Conservation (phyloP, 2,329 filamentous ascomycete species). For the Cucurbitaria berberidis region DNA sequence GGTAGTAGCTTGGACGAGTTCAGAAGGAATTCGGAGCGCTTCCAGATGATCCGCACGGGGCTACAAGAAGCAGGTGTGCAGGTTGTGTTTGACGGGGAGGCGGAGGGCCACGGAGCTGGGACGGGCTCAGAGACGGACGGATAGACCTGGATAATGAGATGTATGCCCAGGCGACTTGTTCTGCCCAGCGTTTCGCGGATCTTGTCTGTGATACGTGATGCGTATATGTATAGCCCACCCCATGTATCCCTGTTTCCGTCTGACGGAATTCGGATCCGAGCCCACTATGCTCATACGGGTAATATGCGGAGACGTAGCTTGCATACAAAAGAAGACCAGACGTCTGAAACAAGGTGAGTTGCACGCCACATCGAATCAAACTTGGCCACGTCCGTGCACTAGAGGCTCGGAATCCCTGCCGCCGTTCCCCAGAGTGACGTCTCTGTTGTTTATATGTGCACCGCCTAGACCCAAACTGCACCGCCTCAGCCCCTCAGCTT, state of each 20-base stretch:
- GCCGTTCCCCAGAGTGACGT: constrained; percentile 17
- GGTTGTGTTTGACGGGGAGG: constrained; percentile 31
- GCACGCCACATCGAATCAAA: constrained; percentile 14
- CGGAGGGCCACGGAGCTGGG: not conserved
- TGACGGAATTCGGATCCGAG: constrained; percentile 1
- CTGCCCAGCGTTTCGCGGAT: constrained; percentile 3
- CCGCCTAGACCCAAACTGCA: constrained; percentile 11
- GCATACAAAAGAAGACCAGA: constrained; percentile 1
- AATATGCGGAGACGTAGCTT: not conserved
- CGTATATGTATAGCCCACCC: constrained; percentile 2
- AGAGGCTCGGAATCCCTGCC: constrained; percentile 11
- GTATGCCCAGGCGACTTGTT: constrained; percentile 1
- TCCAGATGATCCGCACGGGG: constrained; percentile 22
- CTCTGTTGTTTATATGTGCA: constrained; percentile 23
- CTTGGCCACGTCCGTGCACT: constrained; percentile 18
- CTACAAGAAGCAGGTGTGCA: constrained; percentile 36
- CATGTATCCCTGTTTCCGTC: constrained; percentile 4
- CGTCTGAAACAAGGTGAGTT: constrained; percentile 8
- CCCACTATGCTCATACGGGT: constrained; percentile 1
- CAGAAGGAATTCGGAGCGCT: constrained; percentile 31
- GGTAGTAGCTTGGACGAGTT: constrained; percentile 37
- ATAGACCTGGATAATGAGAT: not conserved
- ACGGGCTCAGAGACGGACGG: constrained; percentile 20
- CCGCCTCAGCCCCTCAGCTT: constrained; percentile 3
- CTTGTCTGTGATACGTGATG: constrained; percentile 6